Evolutionary conservation across 352 stramenopile genomes (phyloP), one percentile per base, ranked within the genome.

Genomic region (Phytophthora pisi): DNA sequence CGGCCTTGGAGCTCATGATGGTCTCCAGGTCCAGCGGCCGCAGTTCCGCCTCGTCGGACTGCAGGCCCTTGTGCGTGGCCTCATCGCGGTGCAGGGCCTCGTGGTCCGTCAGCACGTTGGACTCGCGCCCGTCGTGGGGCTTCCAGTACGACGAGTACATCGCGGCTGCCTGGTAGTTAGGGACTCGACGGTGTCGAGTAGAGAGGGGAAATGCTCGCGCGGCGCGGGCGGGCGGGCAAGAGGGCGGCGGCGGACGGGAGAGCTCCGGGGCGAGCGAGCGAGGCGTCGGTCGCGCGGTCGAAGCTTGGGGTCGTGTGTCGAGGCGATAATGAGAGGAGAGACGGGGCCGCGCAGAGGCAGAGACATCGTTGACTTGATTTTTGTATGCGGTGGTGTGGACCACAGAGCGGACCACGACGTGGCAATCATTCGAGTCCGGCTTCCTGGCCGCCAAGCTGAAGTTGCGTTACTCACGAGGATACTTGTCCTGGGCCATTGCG

Each of bases 101-200:
- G 70, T 96, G 88, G 75, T 96, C 88, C 42, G 86, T 94, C 23
- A 88, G 74, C 20, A 94, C 69, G 38, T 77, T 82, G 16, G 85
- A 92, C 73, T 92, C 79, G 53, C 88, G 84, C 4, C 77, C 82
- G 55, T 90, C 81, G 53, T 83, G 83, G 54, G 88, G 86, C 60
- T 84, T 92, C 70, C 84, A 92, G 72, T 96, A 96, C 60, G 86
- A 94, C 66, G 88, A 96, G 76, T 96, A 96, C 88, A 96, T 96
- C 2, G 13, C 9, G 5, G 28, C 28, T 31, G 28, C 28, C 28
- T 31, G 28, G 28, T 31, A 31, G 10, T 4, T 13, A 40, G 34
- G 34, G 34, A 40, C 34, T 40, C 34, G 34, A 40, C 34, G 34
- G 34, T 40, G 34, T 13, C 54, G 66, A 75, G 60, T 74, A 77